A percentile compares a stretch with the other conserved stretches of the same genome.
phyloP scores from a whole-genome alignment of 108 stramenopile genomes.

The Aurantiochytrium sp. region DNA sequence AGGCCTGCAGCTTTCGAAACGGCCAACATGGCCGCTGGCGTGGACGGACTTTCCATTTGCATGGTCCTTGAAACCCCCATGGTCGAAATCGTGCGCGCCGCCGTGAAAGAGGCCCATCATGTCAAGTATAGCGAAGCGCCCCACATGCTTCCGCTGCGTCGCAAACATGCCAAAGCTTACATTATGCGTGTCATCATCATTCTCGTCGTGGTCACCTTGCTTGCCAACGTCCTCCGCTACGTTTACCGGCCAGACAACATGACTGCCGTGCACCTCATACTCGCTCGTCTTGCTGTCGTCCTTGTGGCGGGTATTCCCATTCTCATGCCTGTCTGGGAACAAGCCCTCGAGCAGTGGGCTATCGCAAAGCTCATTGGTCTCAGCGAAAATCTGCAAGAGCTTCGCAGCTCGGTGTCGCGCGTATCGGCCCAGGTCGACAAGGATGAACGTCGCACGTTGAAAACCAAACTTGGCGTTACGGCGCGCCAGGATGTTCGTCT shows the following conservation, averaged over 20 bases:
- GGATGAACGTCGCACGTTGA: not conserved
- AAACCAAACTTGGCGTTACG: not conserved
- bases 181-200: not conserved
- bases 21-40: not conserved
- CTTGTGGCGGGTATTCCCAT: not conserved
- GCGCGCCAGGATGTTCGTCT: not conserved
- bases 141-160: not conserved
- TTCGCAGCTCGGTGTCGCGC: not conserved
- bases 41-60: not conserved
- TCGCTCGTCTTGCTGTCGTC: not conserved
- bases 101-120: not conserved
- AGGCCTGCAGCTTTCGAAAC: not conserved
- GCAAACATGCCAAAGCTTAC: not conserved
- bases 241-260: not conserved
- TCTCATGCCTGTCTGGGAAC: not conserved
- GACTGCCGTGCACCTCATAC: not conserved
- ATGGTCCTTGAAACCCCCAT: not conserved
- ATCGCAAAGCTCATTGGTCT: not conserved
- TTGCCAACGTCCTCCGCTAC: not conserved
- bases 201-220: not conserved
- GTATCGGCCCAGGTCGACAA: not conserved
- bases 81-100: not conserved
- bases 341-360: not conserved
- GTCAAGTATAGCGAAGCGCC: not conserved
- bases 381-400: not conserved